A percentile compares a stretch with the other conserved stretches of the same genome.
phyloP scores from a whole-genome alignment of 495 filamentous ascomycete genomes.

The Xylaria bambusicola region DNA sequence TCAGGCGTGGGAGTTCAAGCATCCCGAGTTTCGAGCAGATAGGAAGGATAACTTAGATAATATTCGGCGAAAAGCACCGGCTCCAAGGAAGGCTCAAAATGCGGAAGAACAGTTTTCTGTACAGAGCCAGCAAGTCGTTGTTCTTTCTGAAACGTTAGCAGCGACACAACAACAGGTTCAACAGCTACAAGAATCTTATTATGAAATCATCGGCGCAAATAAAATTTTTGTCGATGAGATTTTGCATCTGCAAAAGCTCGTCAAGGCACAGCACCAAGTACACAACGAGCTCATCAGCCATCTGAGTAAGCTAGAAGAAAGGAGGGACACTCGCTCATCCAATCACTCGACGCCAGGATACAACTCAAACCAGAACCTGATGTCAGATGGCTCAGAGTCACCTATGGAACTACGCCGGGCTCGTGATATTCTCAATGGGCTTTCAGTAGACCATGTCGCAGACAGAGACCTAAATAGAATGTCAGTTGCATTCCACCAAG shows the following conservation, averaged over 20 bases:
- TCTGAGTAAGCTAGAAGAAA: constrained; percentile 47
- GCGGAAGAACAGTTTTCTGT: constrained; percentile 75
- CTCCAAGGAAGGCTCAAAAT: constrained; percentile 73
- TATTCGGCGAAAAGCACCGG: constrained; percentile 93
- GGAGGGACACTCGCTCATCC: constrained; percentile 44
- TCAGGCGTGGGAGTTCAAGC: constrained; percentile 97
- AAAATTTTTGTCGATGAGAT: constrained; percentile 85
- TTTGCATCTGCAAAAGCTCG: constrained; percentile 83
- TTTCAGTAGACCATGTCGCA: constrained; percentile 75
- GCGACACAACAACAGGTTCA: constrained; percentile 93
- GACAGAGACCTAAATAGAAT: constrained; percentile 79
- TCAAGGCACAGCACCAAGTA: constrained; percentile 68
- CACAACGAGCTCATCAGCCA: constrained; percentile 54
- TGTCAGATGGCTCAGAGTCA: constrained; percentile 56
- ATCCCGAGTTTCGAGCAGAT: constrained; percentile 93
- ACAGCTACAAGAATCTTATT: constrained; percentile 78
- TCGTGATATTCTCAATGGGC: constrained; percentile 81
- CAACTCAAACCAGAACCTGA: constrained; percentile 38
- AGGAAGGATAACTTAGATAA: constrained; percentile 97
- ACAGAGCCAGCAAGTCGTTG: constrained; percentile 76
- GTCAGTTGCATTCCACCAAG: constrained; percentile 67
- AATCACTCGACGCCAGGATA: constrained; percentile 42
- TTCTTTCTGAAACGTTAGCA: constrained; percentile 82
- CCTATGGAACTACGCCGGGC: constrained; percentile 85
- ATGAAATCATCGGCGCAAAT: constrained; percentile 82